Base-by-base conservation (phyloP, 805 yeast species). In the Candida bentonensis region DNA sequence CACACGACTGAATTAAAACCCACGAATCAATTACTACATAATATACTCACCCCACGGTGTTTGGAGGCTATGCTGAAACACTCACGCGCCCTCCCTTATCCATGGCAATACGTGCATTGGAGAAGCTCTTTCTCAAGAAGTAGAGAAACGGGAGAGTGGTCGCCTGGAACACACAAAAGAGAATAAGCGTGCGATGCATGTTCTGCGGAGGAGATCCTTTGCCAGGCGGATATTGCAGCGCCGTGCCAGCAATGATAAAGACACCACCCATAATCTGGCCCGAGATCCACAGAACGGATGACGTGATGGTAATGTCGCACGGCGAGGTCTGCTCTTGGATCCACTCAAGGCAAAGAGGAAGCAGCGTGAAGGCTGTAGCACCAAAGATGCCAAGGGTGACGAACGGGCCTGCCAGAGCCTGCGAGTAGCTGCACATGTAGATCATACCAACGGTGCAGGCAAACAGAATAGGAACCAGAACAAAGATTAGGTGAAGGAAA, bases 311-410 rank as follows among this genome's bases (percentile, higher is more conserved):
- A 5, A 61, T 59, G 13, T 57, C 53, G 9, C 55, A 60, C 11
- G 63, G 63, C 13, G 59, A 57, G 3, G 58, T 54, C 42, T 57
- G 62, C 39, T 59, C 63, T 36, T 57, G 63, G 15, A 50, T 50
- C 57, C 60, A 53, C 41, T 59, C 63, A 39, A 59, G 47, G 28
- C 55, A 54, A 11, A 54, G 49, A 1, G 63, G 63, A 23, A 59
- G 50, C 26, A 59, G 43, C 2, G 60, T 48, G 46, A 59, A 59
- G 3, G 62, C 57, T 4, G 56, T 44, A 2, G 59, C 59, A 4
- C 63, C 63, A 3, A 59, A 44, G 3, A 59, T 30, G 2, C 55
- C 59, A 4, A 53, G 52, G 11, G 60, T 60, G 7, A 58, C 23
- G 23, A 49, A 59, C 9, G 63, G 63, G 1, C 63, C 63, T 3